A percentile compares a stretch with the other conserved stretches of the same genome.
These are phyloP conservation scores for Nematodospora anomalae DNA, from an alignment of 1,139 yeast genomes.

Conservation along the genomic window DNA sequence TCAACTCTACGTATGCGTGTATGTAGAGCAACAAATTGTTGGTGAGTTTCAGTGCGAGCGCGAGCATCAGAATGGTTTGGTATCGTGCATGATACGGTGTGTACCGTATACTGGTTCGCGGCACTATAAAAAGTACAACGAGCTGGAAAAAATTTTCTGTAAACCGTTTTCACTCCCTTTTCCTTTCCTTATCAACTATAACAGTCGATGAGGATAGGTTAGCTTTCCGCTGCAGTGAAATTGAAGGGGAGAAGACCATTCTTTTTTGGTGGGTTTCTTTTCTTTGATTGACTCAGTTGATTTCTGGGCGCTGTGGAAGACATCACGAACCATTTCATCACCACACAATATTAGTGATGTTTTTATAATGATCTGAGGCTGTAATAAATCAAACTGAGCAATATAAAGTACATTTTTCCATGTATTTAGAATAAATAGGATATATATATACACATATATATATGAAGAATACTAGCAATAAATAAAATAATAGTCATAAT, in stretches of 20 bases:
- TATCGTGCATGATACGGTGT: no score
- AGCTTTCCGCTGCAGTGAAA: slow-evolving; percentile 45
- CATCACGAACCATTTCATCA: slow-evolving; percentile 29
- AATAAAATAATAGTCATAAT: not conserved
- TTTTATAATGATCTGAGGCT: slow-evolving; percentile 30
- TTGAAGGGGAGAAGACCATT: slow-evolving; percentile 9
- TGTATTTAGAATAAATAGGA: no score
- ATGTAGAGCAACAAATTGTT: no score
- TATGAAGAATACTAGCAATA: no score
- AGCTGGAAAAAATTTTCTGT: slow-evolving; percentile 13
- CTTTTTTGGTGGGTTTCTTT: slow-evolving; percentile 8
- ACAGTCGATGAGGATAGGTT: slow-evolving; percentile 66
- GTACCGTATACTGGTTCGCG: no score
- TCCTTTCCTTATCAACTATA: slow-evolving; percentile 54
- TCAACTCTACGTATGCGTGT: no score
- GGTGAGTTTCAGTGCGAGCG: no score
- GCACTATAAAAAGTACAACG: not conserved
- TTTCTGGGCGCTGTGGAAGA: slow-evolving; percentile 35
- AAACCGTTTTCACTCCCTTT: slow-evolving; percentile 9
- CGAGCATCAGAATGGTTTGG: no score
- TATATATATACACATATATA: no score
- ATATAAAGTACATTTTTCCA: no score
- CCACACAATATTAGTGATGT: slow-evolving; percentile 34
- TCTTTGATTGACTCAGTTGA: slow-evolving; percentile 17
- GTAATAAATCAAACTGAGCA: no score